These are phyloP conservation scores for Lophiotrema nucula DNA, from an alignment of 495 filamentous ascomycete genomes.

Conservation along the genomic window DNA sequence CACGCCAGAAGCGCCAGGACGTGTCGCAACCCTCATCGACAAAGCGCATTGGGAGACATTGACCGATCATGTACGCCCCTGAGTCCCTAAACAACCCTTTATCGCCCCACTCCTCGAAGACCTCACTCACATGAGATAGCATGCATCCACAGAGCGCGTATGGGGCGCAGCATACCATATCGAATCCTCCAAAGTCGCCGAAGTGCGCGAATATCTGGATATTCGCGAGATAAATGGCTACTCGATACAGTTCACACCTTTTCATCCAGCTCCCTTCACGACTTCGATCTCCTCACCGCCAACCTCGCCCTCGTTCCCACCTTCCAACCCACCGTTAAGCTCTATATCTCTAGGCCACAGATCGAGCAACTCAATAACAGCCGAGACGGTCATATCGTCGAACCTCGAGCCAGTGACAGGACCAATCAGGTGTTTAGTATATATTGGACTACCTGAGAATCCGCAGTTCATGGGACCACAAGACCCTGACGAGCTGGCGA, in stretches of 20 bases:
- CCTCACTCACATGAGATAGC: too few relatives aligned
- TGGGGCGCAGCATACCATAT: conserved; percentile 97
- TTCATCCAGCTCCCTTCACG: conserved; percentile 52
- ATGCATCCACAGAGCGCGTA: conserved; percentile 56
- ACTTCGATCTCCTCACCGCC: conserved; percentile 35
- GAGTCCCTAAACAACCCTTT: not conserved
- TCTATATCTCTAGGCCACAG: not conserved
- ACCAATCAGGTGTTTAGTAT: conserved; percentile 67
- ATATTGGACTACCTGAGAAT: conserved; percentile 92
- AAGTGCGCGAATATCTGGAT: conserved; percentile 88
- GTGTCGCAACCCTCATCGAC: conserved; percentile 91
- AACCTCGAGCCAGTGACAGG: not conserved
- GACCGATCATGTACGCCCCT: conserved; percentile 60
- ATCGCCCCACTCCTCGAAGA: conserved; percentile 18
- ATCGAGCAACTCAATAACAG: conserved; percentile 36
- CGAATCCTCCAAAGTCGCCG: conserved; percentile 62
- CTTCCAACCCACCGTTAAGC: not conserved
- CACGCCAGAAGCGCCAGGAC: conserved; percentile 79
- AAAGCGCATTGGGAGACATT: conserved; percentile 76
- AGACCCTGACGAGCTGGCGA: conserved; percentile 75
- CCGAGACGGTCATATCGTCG: not conserved
- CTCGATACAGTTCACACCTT: conserved; percentile 81
- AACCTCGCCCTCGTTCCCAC: conserved; percentile 38
- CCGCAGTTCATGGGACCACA: conserved; percentile 88
- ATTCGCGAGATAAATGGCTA: conserved; percentile 98